Evolutionary conservation across 441 rosid genomes (phyloP), one percentile per base, ranked within the genome.

Genomic region (Dalechampia spathulata): DNA sequence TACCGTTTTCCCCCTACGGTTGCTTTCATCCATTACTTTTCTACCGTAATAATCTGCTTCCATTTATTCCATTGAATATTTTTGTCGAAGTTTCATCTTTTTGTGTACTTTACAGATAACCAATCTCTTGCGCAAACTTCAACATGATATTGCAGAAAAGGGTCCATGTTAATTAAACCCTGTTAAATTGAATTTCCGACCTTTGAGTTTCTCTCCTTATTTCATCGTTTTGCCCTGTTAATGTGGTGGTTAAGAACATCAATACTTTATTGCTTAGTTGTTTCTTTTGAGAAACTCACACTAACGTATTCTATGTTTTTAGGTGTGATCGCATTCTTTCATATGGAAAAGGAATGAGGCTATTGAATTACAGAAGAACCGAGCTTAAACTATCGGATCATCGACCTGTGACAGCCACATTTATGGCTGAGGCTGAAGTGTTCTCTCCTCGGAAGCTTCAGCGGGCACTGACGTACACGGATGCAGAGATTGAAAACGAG

Each of bases 311-410:
- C 23, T 49, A 10, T 39, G 45, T 30, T 55, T 70, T 53, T 58
- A 92, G 98, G 98, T 89, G 97, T 59, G 99, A 93, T 30, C 92
- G 99, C 59, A 72, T 93, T 41, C 82, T 93, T 57, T 86, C 92
- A 0, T 68, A 64, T 34, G 99, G 99, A 22, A 87, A 83, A 52
- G 99, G 96, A 69, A 70, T 89, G 86, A 82, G 57, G 76, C 82
- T 81, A 55, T 75, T 83, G 62, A 68, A 74, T 30, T 93, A 93
- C 75, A 43, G 82, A 60, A 72, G 99, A 61, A 70, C 74, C 21
- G 99, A 93, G 57, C 79, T 85, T 41, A 79, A 59, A 46, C 69
- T 86, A 56, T 93, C 99, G 17, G 99, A 93, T 72, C 97, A 93
- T 67, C 88, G 99, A 38, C 99, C 99, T 8, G 97, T 93, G 52